A percentile compares a stretch with the other conserved stretches of the same genome.
phyloP scores from a whole-genome alignment of 495 filamentous ascomycete genomes.

The Lasiosphaeriaceae sp. region DNA sequence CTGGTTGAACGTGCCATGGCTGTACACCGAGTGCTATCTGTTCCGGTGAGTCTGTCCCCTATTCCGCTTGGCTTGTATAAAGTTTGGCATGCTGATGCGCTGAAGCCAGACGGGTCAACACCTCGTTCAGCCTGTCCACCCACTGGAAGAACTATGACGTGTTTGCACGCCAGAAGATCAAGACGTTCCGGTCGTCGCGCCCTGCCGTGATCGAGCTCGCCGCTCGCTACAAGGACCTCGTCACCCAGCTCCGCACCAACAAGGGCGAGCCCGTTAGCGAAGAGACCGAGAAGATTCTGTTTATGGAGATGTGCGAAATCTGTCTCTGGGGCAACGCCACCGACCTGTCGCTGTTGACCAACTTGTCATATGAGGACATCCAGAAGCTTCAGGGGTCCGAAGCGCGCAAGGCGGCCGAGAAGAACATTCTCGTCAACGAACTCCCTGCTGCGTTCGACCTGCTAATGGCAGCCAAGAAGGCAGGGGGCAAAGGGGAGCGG shows the following conservation, averaged over 20 bases:
- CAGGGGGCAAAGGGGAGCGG: conserved; percentile 47
- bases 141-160: conserved; percentile 94
- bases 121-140: conserved; percentile 68
- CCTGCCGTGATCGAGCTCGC: conserved; percentile 89
- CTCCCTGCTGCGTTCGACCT: conserved; percentile 65
- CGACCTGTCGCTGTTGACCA: conserved; percentile 85
- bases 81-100: not conserved
- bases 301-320: conserved; percentile 92
- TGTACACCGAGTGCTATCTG: conserved; percentile 91
- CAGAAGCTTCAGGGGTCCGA: conserved; percentile 90
- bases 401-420: conserved; percentile 76
- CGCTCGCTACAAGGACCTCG: conserved; percentile 74
- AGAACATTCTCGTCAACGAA: conserved; percentile 88
- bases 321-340: conserved; percentile 98
- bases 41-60: conserved; percentile 56
- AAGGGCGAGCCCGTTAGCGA: conserved; percentile 47
- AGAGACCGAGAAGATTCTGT: conserved; percentile 71
- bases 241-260: conserved; percentile 57
- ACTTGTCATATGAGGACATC: conserved; percentile 89
- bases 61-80: not conserved
- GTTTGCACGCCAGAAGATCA: conserved; percentile 86
- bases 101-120: conserved; percentile 63
- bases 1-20: conserved; percentile 84
- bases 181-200: conserved; percentile 88
- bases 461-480: conserved; percentile 62